A percentile compares a stretch with the other conserved stretches of the same genome.
phyloP scores from a whole-genome alignment of 139 green algal species.

The Coelastrella sp. region DNA sequence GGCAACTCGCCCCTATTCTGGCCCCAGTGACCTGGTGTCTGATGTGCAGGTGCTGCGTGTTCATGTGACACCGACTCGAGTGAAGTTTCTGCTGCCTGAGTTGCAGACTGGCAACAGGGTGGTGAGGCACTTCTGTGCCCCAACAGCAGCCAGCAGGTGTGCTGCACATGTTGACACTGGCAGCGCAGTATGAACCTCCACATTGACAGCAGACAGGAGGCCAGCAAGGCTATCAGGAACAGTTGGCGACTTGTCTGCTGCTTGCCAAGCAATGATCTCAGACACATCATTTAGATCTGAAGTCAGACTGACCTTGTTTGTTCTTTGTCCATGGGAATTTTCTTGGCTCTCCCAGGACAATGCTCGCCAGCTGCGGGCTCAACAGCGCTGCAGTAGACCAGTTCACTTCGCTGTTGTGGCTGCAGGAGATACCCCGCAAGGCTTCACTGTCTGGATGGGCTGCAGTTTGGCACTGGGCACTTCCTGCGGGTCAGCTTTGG shows the following conservation, averaged over 20 bases:
- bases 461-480: conserved; percentile 3
- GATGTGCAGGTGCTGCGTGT: conserved; percentile 25
- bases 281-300: not conserved
- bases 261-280: not conserved
- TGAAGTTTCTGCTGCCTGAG: conserved; percentile 38
- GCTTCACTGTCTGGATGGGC: not conserved
- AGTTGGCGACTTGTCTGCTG: not conserved
- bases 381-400: not conserved
- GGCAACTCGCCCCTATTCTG: not conserved
- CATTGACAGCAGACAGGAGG: not conserved
- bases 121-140: conserved; percentile 28
- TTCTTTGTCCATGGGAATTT: not conserved
- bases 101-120: conserved; percentile 45
- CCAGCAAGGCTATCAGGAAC: no score
- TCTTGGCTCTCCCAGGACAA: not conserved
- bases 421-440: not conserved
- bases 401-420: not conserved
- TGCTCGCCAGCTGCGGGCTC: not conserved
- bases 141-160: not conserved
- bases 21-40: not conserved
- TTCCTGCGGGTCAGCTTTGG: conserved; percentile 54
- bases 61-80: conserved; percentile 38
- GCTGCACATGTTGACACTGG: not conserved
- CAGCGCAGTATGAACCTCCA: not conserved
- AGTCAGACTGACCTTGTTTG: not conserved